Evolutionary conservation across 2,329 filamentous ascomycete species (phyloP), one percentile per base, ranked within the genome.

Genomic region (Claviceps quebecensis): DNA sequence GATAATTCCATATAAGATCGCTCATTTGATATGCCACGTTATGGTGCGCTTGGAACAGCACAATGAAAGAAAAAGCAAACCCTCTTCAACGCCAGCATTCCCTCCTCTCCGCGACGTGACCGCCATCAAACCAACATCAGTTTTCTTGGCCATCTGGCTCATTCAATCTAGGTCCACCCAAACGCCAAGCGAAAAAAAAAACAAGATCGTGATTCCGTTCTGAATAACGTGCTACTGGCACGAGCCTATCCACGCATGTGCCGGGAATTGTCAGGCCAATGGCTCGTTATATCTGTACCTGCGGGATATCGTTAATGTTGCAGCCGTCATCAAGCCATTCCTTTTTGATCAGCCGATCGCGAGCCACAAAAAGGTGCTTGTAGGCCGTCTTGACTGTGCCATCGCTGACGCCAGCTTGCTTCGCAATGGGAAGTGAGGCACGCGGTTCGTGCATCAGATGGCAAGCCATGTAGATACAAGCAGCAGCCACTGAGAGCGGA

Each of bases 311-410:
- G 44, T 78, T 78, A 66, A 87, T 75, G 58, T 83, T 82, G 39
- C 83, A 86, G 53, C 85, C 85, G 53, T 83, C 80, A 51, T 77
- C 75, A 50, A 91, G 75, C 81, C 87, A 91, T 54, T 85, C 80
- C 49, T 80, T 73, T 58, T 85, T 81, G 60, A 96, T 80, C 53
- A 98, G 70, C 55, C 79, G 75, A 51, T 91, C 82, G 48, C 82
- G 80, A 47, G 84, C 82, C 17, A 76, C 74, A 64, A 90, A 91
- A 47, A 98, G 75, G 61, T 86, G 83, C 64, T 93, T 93, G 73
- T 97, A 98, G 0, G 91, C 90, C 26, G 87, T 94, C 61, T 94
- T 90, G 60, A 98, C 95, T 0, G 93, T 98, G 51, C 93, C 90
- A 63, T 98, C 94, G 65, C 89, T 96, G 29, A 98, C 93, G 57